Base-by-base conservation (phyloP, 2,329 filamentous ascomycete species). In the Mycocentrospora acerina region DNA sequence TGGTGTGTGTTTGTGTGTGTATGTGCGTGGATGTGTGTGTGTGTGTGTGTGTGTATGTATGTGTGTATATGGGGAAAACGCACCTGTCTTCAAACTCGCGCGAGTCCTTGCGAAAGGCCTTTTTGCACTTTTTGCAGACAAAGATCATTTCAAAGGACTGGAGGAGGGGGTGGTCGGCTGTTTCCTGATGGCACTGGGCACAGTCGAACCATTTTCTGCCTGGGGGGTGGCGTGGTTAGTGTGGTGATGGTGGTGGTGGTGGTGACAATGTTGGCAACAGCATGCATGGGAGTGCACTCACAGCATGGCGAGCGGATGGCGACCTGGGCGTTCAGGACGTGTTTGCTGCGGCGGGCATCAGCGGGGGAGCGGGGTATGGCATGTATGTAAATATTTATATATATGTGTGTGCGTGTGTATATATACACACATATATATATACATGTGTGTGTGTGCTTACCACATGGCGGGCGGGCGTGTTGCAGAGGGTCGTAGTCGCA, bases 171-270 rank as follows among this genome's bases (percentile, higher is more conserved):
- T 97, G 93, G 45, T 75, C 71, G 69, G 94, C 86, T 46, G 81
- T 76, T 67, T 98, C 93, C 37, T 74, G 73, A 72, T 98, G 93
- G 73, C 93, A 98, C 67, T 96, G 86, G 51, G 88, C 87, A 71
- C 93, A 98, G 75, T 98, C 93, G 73, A 96, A 98, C 94, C 94
- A 98, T 76, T 95, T 96, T 45, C 82, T 81, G 76, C 88, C 88
- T 91, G 58, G n/a, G n/a, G n/a, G n/a, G n/a, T n/a, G n/a, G n/a
- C n/a, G n/a, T n/a, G n/a, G n/a, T n/a, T n/a, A n/a, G n/a, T n/a
- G n/a, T n/a, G n/a, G n/a, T n/a, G n/a, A n/a, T n/a, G n/a, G n/a
- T n/a, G n/a, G n/a, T n/a, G n/a, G n/a, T n/a, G n/a, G n/a, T n/a
- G n/a, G n/a, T n/a, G n/a, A n/a, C n/a, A n/a, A n/a, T n/a, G n/a